phyloP scores from a whole-genome alignment of 1,139 yeast species.

The Blastobotrys raffinosifermentans region DNA sequence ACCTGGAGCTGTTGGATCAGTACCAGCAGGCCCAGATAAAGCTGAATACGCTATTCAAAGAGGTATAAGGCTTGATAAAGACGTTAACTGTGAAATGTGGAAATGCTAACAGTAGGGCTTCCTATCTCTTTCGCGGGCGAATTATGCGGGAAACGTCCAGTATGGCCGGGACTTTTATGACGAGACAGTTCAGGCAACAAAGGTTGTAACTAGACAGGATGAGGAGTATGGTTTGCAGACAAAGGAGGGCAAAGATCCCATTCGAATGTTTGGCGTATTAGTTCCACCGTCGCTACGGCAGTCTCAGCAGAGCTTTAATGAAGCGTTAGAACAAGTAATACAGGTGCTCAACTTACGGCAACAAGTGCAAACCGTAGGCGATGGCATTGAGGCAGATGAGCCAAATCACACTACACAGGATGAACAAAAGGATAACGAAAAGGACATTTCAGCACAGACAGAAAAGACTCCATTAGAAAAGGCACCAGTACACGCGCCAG shows the following conservation, averaged over 20 bases:
- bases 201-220: constrained; percentile 10
- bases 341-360: constrained; percentile 26
- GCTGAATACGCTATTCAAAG: constrained; percentile 10
- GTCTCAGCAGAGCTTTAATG: constrained; percentile 38
- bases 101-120: constrained; percentile 21
- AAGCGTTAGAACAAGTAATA: constrained; percentile 32
- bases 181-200: constrained; percentile 24
- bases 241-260: constrained; percentile 35
- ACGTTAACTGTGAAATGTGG: background rate
- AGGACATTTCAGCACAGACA: background rate
- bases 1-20: constrained; percentile 17
- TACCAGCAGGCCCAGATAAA: constrained; percentile 13
- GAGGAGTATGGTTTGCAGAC: background rate
- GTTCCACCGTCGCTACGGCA: constrained; percentile 41
- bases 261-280: constrained; percentile 46
- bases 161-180: constrained; percentile 32
- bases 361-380: background rate
- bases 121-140: constrained; percentile 31
- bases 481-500: too few species aligned
- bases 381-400: too few species aligned
- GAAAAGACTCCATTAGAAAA: too few species aligned
- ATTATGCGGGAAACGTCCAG: constrained; percentile 20
- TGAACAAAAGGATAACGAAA: background rate
- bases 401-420: too few species aligned
- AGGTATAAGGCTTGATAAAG: constrained; percentile 9